These are phyloP conservation scores for Colletotrichum sp. DNA, from an alignment of 2,329 filamentous ascomycete genomes.

Conservation along the genomic window DNA sequence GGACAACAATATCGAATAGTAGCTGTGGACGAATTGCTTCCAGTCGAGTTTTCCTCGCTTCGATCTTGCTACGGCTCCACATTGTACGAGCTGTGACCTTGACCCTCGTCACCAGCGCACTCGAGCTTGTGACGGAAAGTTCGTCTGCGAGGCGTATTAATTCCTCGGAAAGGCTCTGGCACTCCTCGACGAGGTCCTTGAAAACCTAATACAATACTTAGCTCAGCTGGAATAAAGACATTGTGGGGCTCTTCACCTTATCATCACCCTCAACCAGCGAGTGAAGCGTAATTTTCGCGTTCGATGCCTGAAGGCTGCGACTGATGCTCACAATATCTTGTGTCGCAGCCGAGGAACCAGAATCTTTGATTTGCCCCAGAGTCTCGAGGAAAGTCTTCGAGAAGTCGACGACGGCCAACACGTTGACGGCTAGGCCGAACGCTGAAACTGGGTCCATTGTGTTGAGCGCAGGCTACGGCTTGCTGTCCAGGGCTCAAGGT, in stretches of 20 bases:
- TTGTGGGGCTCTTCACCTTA: too few relatives aligned
- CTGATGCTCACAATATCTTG: background rate
- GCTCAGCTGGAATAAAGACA: too few relatives aligned
- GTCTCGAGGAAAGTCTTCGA: background rate
- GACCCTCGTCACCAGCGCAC: fast-evolving
- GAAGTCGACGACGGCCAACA: background rate
- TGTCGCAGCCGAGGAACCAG: background rate
- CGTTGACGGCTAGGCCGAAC: background rate
- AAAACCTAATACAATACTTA: background rate
- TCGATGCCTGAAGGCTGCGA: background rate
- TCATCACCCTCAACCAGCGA: too few relatives aligned
- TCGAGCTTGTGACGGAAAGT: fast-evolving
- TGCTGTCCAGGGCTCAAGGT: too few relatives aligned
- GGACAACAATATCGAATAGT: background rate
- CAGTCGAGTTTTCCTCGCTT: background rate
- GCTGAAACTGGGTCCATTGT: background rate
- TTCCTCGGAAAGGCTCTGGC: fast-evolving
- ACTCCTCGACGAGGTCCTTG: background rate
- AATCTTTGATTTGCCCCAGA: background rate
- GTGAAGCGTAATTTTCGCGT: too few relatives aligned
- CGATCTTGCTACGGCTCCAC: background rate
- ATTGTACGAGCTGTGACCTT: fast-evolving
- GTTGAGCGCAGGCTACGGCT: too few relatives aligned
- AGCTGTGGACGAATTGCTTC: background rate
- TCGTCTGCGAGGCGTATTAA: fast-evolving